A percentile compares a stretch with the other conserved stretches of the same genome.
phyloP scores from a whole-genome alignment of 176 grass and related monocot genomes.

The Carex kokanica region DNA sequence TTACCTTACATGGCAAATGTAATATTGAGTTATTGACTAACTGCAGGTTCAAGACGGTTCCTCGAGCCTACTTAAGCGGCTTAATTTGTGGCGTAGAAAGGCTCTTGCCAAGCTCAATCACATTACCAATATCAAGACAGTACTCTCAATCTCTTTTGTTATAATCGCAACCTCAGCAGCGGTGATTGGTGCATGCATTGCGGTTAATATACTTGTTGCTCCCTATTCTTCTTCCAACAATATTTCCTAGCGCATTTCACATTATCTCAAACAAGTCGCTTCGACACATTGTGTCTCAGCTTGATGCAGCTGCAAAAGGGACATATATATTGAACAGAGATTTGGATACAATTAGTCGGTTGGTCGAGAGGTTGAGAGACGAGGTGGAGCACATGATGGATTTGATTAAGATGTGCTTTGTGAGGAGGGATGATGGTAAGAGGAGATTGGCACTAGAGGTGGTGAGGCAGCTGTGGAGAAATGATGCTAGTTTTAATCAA shows the following conservation, averaged over 20 bases:
- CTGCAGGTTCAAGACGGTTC: conserved; percentile 37
- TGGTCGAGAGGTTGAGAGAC: conserved; percentile 66
- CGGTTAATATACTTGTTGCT: conserved; percentile 52
- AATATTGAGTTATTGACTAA: neutral
- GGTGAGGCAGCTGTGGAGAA: conserved; percentile 70
- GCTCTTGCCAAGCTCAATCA: conserved; percentile 46
- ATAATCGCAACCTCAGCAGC: conserved; percentile 31
- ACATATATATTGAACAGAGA: conserved; percentile 83
- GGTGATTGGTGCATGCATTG: conserved; percentile 57
- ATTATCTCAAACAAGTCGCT: conserved; percentile 36
- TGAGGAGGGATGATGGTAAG: conserved; percentile 36
- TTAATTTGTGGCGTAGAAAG: conserved; percentile 59
- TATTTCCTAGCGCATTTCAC: conserved; percentile 30
- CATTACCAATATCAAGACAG: conserved; percentile 44
- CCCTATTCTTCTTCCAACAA: conserved; percentile 41
- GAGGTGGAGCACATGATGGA: conserved; percentile 75
- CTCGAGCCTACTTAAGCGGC: conserved; percentile 45
- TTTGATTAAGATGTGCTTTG: conserved; percentile 68
- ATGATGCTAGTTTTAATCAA: conserved; percentile 65
- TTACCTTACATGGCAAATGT: neutral
- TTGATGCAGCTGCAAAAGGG: conserved; percentile 75
- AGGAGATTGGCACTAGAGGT: conserved; percentile 73
- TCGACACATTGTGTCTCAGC: conserved; percentile 44
- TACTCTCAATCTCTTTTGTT: conserved; percentile 45
- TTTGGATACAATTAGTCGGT: conserved; percentile 86